These are phyloP conservation scores for Thermoascus crustaceus DNA, from an alignment of 2,329 filamentous ascomycete genomes.

Conservation along the genomic window DNA sequence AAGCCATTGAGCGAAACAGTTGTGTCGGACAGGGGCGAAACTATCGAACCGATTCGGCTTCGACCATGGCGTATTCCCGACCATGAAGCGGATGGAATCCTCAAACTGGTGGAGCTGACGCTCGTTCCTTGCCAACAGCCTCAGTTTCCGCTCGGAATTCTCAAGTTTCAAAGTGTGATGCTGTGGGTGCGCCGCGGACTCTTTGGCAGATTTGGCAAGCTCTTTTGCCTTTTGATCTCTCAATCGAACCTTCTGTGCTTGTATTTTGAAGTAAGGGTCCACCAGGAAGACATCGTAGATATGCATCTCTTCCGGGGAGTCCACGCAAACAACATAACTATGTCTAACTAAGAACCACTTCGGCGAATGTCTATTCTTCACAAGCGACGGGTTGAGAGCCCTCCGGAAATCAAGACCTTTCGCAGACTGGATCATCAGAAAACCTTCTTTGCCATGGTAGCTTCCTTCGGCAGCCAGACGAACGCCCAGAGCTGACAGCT, in stretches of 20 bases:
- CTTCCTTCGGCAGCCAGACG: constrained; percentile 89
- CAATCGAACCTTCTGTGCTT: constrained; percentile 58
- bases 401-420: constrained; percentile 82
- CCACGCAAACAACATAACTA: constrained; percentile 96
- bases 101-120: constrained; percentile 85
- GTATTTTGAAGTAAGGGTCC: constrained; percentile 75
- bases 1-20: constrained; percentile 89
- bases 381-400: constrained; percentile 66
- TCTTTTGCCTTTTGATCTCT: constrained; percentile 46
- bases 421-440: constrained; percentile 80
- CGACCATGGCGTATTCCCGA: constrained; percentile 72
- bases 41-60: constrained; percentile 80
- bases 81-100: constrained; percentile 83
- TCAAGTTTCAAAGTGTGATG: constrained; percentile 83
- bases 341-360: constrained; percentile 99
- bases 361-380: constrained; percentile 74
- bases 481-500: constrained; percentile 87
- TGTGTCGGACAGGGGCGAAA: constrained; percentile 80
- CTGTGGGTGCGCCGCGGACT: constrained; percentile 52
- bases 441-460: constrained; percentile 96
- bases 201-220: constrained; percentile 57
- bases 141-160: constrained; percentile 87
- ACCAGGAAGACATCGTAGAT: constrained; percentile 99
- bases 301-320: constrained; percentile 96
- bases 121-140: constrained; percentile 84